Percentiles rank a stretch among this genome's conserved stretches.
Evolutionary conservation across 2,329 filamentous ascomycete genomes (phyloP).

Genomic region (Knufia petricola): DNA sequence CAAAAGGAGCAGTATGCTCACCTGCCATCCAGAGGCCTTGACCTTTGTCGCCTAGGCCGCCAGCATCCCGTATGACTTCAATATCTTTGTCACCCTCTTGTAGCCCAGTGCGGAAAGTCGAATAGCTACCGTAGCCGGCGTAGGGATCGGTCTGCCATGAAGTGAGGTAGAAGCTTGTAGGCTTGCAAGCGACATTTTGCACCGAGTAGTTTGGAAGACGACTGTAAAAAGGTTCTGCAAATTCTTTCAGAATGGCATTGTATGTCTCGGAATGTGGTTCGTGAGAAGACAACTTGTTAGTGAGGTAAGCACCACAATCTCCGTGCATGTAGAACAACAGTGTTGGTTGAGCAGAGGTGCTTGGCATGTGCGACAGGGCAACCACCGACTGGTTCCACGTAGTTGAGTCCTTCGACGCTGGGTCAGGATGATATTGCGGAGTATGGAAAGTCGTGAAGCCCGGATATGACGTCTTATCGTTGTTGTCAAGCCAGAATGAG

Average conservation of each 20-base stretch:
- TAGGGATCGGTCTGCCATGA: conserved; percentile 70
- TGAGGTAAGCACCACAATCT: conserved; percentile 31
- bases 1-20: conserved; percentile 83
- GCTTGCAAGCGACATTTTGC: conserved; percentile 48
- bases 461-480: conserved; percentile 35
- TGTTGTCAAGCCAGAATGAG: conserved; percentile 59
- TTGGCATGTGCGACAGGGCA: conserved; percentile 60
- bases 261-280: conserved; percentile 38
- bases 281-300: conserved; percentile 26
- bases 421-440: conserved; percentile 52
- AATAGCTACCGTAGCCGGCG: conserved; percentile 73
- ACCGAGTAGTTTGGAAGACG: conserved; percentile 58
- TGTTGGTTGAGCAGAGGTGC: conserved; percentile 58
- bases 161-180: conserved; percentile 57
- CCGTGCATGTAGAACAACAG: conserved; percentile 63
- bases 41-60: conserved; percentile 36
- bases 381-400: conserved; percentile 68
- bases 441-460: conserved; percentile 69
- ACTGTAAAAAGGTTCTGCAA: conserved; percentile 71
- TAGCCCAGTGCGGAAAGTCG: conserved; percentile 72
- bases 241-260: conserved; percentile 48
- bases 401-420: conserved; percentile 31
- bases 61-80: conserved; percentile 45
- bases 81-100: conserved; percentile 63
- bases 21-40: conserved; percentile 75